Base-by-base conservation (phyloP, 306 rosid genomes). In the Notholithocarpus densiflorus region DNA sequence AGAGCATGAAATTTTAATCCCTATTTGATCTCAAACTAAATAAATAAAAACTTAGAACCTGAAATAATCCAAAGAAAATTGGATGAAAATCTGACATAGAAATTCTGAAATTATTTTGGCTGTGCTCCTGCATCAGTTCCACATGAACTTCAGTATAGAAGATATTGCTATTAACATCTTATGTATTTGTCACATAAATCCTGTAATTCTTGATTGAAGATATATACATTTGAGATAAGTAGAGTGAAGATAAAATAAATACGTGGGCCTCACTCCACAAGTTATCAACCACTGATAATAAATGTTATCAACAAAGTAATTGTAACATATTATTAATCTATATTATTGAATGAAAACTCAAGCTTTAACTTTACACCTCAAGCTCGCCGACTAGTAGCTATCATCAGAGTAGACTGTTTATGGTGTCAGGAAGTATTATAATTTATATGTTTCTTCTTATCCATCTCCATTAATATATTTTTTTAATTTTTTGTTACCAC, bases 201-300 rank as follows among this genome's bases (percentile, higher is more conserved):
- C 71, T 75, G 74, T 29, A 72, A 62, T 72, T 66, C 51, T 34
- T 18, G 80, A 32, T 77, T 43, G 75, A 75, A 68, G 60, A 31
- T 12, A 48, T 4, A 48, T 48, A 48, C 1, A 55, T 62, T 68
- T 31, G 54, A 19, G 80, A 79, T 57, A 45, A 73, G 65, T 56
- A 54, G 71, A 69, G 53, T 66, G 71, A 66, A 64, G 15, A 34
- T 34, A 4, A 34, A 7, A 34, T 34, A 10, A 34, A 7, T 34
- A 18, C 0, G 15, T 48, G 17, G 17, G 53, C 15, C 53, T 48
- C 53, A 13, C 53, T 48, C 53, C 53, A 48, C 53, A 48, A 12
- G 53, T 48, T 48, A 48, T 48, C 17, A 48, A 48, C 53, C 15
- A 48, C 15, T 48, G 53, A 12, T 48, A 10, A 48, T 48, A 48